Percentiles rank a stretch among this genome's conserved stretches.
These are phyloP conservation scores for Picochlorum sp. DNA, from an alignment of 139 green algal species.

Conservation along the genomic window DNA sequence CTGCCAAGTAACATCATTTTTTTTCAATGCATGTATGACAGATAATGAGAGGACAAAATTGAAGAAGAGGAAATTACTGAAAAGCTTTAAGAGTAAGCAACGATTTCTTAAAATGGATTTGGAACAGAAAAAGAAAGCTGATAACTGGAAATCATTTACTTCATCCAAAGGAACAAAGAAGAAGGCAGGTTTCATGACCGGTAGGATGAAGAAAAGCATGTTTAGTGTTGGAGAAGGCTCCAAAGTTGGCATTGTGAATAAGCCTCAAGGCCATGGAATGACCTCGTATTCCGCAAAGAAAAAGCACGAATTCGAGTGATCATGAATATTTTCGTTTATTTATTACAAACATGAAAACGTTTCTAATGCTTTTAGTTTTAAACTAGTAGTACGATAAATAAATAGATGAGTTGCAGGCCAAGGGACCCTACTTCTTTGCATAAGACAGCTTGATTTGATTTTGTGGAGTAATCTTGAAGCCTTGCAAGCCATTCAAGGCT, in stretches of 20 bases:
- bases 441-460: constrained; percentile 83
- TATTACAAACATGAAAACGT: too few species aligned
- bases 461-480: constrained; percentile 85
- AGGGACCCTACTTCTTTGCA: constrained; percentile 78
- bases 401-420: too few species aligned
- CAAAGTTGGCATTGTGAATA: constrained; percentile 36
- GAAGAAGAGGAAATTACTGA: constrained; percentile 76
- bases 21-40: too few species aligned
- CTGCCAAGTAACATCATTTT: too few species aligned
- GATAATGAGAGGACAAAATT: constrained; percentile 68
- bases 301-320: constrained; percentile 13
- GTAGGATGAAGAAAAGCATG: constrained; percentile 42
- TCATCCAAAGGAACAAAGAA: constrained; percentile 15
- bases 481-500: constrained; percentile 76
- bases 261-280: constrained; percentile 32
- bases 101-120: constrained; percentile 69
- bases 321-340: too few species aligned
- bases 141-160: constrained; percentile 23
- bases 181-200: constrained; percentile 38
- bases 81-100: constrained; percentile 73
- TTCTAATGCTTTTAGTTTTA: too few species aligned
- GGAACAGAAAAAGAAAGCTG: constrained; percentile 23
- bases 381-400: too few species aligned
- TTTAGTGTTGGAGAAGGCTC: constrained; percentile 38
- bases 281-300: constrained; percentile 13